phyloP scores from a whole-genome alignment of 768 basidiomycete species.

The Amanita rimosa region DNA sequence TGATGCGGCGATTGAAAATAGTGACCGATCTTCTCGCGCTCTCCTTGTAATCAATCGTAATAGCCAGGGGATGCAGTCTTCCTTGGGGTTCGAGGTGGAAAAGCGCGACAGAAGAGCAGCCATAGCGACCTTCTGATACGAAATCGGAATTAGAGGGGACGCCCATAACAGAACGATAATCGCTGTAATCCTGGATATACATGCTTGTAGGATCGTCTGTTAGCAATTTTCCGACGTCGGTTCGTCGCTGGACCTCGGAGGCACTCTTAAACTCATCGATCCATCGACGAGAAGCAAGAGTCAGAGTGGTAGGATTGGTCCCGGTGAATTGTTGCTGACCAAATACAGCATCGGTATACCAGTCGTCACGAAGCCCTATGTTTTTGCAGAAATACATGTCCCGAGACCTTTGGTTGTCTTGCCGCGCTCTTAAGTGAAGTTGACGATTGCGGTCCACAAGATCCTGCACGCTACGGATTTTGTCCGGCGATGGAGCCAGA shows the following conservation, averaged over 20 bases:
- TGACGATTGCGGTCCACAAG: background rate
- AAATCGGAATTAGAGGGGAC: slow-evolving; percentile 8
- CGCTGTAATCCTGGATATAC: background rate
- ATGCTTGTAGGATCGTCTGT: background rate
- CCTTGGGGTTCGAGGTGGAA: slow-evolving; percentile 17
- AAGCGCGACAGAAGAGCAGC: slow-evolving; percentile 17
- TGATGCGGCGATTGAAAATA: slow-evolving; percentile 17
- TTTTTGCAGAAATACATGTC: slow-evolving; percentile 16
- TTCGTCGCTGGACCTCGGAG: background rate
- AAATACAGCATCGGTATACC: slow-evolving; percentile 20
- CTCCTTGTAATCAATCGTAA: slow-evolving; percentile 18
- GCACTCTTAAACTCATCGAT: slow-evolving; percentile 7
- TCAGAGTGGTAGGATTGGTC: slow-evolving; percentile 17
- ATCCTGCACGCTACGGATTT: background rate
- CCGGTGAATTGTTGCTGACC: slow-evolving; percentile 20
- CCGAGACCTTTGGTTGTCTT: background rate
- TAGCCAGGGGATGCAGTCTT: slow-evolving; percentile 19
- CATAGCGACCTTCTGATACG: slow-evolving; percentile 13
- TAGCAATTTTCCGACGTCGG: background rate
- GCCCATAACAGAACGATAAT: background rate
- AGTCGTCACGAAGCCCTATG: slow-evolving; percentile 18
- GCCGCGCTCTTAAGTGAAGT: background rate
- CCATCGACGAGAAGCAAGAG: slow-evolving; percentile 12
- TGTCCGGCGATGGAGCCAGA: background rate
- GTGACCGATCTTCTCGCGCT: slow-evolving; percentile 16